Percentiles rank a stretch among this genome's conserved stretches.
Evolutionary conservation across 2,329 filamentous ascomycete species (phyloP).

Genomic region (Claviceps arundinis): DNA sequence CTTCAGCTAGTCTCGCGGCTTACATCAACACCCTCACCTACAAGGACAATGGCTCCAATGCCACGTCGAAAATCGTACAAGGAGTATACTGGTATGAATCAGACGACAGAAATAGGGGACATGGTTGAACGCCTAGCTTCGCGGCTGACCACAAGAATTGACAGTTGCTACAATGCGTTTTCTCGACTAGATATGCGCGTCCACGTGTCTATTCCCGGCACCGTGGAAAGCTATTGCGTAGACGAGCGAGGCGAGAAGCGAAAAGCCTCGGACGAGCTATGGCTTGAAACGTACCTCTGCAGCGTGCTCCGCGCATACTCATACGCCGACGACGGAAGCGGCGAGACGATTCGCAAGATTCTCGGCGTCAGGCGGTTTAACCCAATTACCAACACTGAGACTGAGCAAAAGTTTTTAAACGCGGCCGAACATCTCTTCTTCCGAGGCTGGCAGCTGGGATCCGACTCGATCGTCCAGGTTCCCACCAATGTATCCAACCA

Average conservation of each 20-base stretch:
- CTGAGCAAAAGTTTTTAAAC: conserved; percentile 89
- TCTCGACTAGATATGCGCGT: conserved; percentile 97
- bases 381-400: conserved; percentile 94
- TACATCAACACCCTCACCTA: conserved; percentile 98
- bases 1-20: conserved; percentile 87
- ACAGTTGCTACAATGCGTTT: conserved; percentile 93
- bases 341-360: conserved; percentile 90
- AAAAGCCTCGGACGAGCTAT: conserved; percentile 83
- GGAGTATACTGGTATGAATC: conserved; percentile 74
- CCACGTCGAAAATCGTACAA: conserved; percentile 71
- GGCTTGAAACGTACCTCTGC: conserved; percentile 96
- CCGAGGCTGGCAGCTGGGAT: conserved; percentile 91
- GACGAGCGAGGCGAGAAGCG: conserved; percentile 94
- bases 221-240: conserved; percentile 92
- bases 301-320: conserved; percentile 88
- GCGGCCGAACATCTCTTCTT: conserved; percentile 94
- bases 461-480: conserved; percentile 92
- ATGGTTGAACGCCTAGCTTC: too few relatives aligned
- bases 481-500: conserved; percentile 96
- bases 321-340: conserved; percentile 90
- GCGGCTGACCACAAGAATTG: background rate
- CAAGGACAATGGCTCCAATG: conserved; percentile 62
- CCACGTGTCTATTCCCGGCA: conserved; percentile 91
- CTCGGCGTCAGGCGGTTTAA: conserved; percentile 96
- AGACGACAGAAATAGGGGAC: background rate